Evolutionary conservation across 2,329 filamentous ascomycete genomes (phyloP).

Genomic region (Fusarium devonianum): DNA sequence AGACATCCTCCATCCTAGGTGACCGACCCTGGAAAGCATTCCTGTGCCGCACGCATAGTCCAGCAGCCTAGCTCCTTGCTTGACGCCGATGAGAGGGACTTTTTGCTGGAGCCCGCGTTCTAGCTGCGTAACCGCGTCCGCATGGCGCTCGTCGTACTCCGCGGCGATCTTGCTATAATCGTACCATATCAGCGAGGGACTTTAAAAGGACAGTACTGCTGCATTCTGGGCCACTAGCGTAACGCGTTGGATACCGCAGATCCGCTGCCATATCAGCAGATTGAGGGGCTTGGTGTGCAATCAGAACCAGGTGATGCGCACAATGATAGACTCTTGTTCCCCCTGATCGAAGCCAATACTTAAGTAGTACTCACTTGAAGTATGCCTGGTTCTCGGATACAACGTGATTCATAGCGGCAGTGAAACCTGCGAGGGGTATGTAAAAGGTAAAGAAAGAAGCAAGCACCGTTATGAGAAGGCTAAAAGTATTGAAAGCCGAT

Average conservation of each 20-base stretch:
- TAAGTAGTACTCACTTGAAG: conserved; percentile 52
- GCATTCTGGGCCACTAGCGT: conserved; percentile 12
- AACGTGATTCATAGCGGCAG: conserved; percentile 43
- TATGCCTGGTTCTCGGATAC: conserved; percentile 49
- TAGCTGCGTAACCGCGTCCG: conserved; percentile 61
- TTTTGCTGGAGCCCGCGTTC: conserved; percentile 60
- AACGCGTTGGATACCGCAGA: conserved; percentile 11
- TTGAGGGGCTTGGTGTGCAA: background rate
- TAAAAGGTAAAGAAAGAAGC: conserved; percentile 10
- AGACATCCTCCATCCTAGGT: conserved; percentile 1
- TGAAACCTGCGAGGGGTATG: conserved; percentile 14
- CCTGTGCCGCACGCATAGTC: conserved; percentile 83
- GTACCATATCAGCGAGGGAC: conserved; percentile 25
- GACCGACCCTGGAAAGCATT: conserved; percentile 66
- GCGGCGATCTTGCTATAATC: conserved; percentile 41
- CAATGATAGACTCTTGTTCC: background rate
- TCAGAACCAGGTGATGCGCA: conserved; percentile 6
- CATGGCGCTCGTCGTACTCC: conserved; percentile 59
- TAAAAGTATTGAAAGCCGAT: conserved; percentile 8
- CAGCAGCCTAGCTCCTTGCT: conserved; percentile 60
- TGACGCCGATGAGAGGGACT: conserved; percentile 67
- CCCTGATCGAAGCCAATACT: background rate
- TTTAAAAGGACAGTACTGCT: conserved; percentile 5
- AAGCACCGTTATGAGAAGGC: conserved; percentile 19
- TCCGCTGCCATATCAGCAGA: background rate